Evolutionary conservation across 768 basidiomycete species (phyloP).

Genomic region (Russula virescens): DNA sequence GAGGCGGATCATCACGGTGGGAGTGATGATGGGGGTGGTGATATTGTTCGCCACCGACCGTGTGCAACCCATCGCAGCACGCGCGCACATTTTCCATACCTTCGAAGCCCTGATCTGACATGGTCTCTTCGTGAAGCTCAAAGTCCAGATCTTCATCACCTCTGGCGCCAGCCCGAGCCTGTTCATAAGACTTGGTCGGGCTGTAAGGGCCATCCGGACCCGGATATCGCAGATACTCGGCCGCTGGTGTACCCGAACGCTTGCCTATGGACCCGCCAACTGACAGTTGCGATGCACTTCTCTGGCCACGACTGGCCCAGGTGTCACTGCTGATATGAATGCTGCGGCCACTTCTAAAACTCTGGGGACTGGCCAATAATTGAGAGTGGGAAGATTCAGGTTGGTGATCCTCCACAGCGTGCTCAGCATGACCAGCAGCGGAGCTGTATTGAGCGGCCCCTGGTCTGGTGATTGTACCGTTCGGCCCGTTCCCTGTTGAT

Average conservation of each 20-base stretch:
- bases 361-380: slow-evolving; percentile 58
- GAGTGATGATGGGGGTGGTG: slow-evolving; percentile 49
- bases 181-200: slow-evolving; percentile 52
- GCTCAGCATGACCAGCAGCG: slow-evolving; percentile 29
- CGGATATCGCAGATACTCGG: slow-evolving; percentile 82
- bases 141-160: slow-evolving; percentile 72
- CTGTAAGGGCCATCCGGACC: slow-evolving; percentile 72
- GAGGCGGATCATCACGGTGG: slow-evolving; percentile 27
- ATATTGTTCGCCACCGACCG: slow-evolving; percentile 60
- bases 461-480: slow-evolving; percentile 1
- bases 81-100: slow-evolving; percentile 93
- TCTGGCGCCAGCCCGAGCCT: slow-evolving; percentile 30
- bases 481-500: slow-evolving; percentile 25
- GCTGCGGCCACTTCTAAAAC: slow-evolving; percentile 66
- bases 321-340: slow-evolving; percentile 49
- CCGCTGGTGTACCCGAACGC: slow-evolving; percentile 84
- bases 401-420: slow-evolving; percentile 33
- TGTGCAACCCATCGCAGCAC: slow-evolving; percentile 84
- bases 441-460: slow-evolving; percentile 29
- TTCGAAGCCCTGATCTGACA: slow-evolving; percentile 79
- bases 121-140: slow-evolving; percentile 69
- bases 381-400: slow-evolving; percentile 46
- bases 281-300: slow-evolving; percentile 76
- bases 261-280: slow-evolving; percentile 71
- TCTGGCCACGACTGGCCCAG: slow-evolving; percentile 68